Evolutionary conservation across 257 asterid species (phyloP).

Genomic region (Solanum lycopersicoides): DNA sequence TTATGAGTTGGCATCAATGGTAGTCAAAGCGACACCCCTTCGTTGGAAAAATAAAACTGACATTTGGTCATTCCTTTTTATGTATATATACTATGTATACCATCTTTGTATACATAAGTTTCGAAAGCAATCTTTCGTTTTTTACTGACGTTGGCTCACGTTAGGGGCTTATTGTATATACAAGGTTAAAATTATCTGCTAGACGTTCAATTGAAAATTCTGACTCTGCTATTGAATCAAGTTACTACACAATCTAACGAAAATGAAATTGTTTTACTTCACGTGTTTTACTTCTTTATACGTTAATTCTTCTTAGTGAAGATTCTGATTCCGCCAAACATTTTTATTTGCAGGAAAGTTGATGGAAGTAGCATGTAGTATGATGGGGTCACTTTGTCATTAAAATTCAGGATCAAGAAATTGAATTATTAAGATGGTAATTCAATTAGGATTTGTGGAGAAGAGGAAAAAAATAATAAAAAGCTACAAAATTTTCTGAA

Average conservation of each 20-base stretch:
- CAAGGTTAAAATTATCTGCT: background rate
- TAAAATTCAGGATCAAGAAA: slow-evolving; percentile 7
- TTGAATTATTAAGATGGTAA: slow-evolving; percentile 20
- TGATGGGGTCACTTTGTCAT: slow-evolving; percentile 71
- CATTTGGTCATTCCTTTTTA: background rate
- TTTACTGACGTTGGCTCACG: background rate
- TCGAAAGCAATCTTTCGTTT: background rate
- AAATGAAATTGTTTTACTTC: too few species aligned
- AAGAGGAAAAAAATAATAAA: background rate
- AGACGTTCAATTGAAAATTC: background rate
- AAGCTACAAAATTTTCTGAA: slow-evolving; percentile 1
- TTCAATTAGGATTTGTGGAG: background rate
- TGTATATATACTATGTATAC: background rate
- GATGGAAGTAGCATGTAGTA: slow-evolving; percentile 70
- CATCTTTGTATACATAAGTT: background rate
- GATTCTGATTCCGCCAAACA: background rate
- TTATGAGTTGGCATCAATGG: background rate
- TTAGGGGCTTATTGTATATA: background rate
- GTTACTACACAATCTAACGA: background rate
- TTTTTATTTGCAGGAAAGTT: slow-evolving; percentile 53
- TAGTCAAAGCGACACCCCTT: background rate
- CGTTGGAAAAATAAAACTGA: background rate
- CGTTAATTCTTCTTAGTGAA: background rate
- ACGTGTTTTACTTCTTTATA: background rate
- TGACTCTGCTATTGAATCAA: background rate